Evolutionary conservation across 2,329 filamentous ascomycete species (phyloP).

Genomic region (Ceratocystis harringtonii): DNA sequence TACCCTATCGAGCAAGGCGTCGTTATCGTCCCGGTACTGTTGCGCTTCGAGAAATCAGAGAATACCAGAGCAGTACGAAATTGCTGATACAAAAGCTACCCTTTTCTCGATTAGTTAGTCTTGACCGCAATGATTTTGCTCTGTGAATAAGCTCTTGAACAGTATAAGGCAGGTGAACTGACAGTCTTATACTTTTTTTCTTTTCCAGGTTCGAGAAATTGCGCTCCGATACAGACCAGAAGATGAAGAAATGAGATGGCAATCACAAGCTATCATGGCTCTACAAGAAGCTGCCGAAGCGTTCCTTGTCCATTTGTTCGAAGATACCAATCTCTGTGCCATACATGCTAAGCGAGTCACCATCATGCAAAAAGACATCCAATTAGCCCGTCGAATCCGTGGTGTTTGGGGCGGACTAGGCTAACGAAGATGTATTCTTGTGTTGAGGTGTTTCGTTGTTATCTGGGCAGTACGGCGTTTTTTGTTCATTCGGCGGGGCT

Average conservation of each 20-base stretch:
- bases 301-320: conserved; percentile 90
- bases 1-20: conserved; percentile 45
- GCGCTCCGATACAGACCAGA: conserved; percentile 47
- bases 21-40: conserved; percentile 68
- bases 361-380: conserved; percentile 97
- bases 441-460: not conserved
- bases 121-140: not conserved
- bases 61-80: conserved; percentile 80
- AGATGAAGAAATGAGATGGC: conserved; percentile 71
- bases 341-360: conserved; percentile 95
- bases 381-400: conserved; percentile 68
- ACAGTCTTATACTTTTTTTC: conserved; percentile 17
- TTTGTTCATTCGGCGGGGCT: not conserved
- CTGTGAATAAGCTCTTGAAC: not conserved
- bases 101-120: conserved; percentile 56
- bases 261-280: conserved; percentile 84
- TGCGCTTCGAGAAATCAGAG: conserved; percentile 80
- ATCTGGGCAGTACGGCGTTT: not conserved
- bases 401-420: conserved; percentile 60
- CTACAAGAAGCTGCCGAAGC: conserved; percentile 94
- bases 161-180: not conserved
- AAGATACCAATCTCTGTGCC: conserved; percentile 89
- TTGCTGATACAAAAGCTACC: conserved; percentile 68
- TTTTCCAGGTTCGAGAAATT: conserved; percentile 50
- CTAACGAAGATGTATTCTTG: conserved; percentile 24